phyloP scores from a whole-genome alignment of 352 stramenopile species.

The Globisporangium cederbergense region DNA sequence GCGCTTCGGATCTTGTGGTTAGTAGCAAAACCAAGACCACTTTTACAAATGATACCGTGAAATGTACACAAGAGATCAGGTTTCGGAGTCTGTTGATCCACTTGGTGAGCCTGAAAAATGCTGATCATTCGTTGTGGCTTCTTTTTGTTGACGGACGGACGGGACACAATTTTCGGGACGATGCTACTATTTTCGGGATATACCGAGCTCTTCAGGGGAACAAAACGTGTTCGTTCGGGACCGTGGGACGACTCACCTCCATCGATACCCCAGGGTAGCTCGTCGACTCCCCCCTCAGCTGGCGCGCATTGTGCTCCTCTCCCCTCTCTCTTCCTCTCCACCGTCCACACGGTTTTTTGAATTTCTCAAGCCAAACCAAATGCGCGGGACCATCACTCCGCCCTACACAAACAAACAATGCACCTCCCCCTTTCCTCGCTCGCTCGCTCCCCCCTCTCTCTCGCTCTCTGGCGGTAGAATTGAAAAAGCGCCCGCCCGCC shows the following conservation, averaged over 20 bases:
- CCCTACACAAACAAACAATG: neutral
- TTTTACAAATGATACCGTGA: too few species aligned
- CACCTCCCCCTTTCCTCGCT: conserved; percentile 2
- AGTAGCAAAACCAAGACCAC: too few species aligned
- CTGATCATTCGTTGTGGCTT: neutral
- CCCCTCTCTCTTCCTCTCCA: conserved; percentile 16
- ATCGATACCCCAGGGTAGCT: conserved; percentile 8
- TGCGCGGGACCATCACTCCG: conserved; percentile 25
- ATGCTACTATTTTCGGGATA: neutral
- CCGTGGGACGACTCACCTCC: conserved; percentile 11
- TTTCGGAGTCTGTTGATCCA: neutral
- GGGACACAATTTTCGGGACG: neutral
- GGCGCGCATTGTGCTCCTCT: conserved; percentile 5
- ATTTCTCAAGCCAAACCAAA: conserved; percentile 30
- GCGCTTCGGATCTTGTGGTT: too few species aligned
- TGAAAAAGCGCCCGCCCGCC: conserved; percentile 1
- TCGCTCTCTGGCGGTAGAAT: neutral
- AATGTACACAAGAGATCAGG: neutral
- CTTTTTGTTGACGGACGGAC: neutral
- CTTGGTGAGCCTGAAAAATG: neutral
- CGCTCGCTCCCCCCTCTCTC: conserved; percentile 20
- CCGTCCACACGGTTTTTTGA: conserved; percentile 29
- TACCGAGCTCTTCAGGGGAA: neutral
- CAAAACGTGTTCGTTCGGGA: conserved; percentile 9
- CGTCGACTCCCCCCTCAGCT: conserved; percentile 3